Base-by-base conservation (phyloP, 495 filamentous ascomycete species). In the Lentithecium fluviatile region DNA sequence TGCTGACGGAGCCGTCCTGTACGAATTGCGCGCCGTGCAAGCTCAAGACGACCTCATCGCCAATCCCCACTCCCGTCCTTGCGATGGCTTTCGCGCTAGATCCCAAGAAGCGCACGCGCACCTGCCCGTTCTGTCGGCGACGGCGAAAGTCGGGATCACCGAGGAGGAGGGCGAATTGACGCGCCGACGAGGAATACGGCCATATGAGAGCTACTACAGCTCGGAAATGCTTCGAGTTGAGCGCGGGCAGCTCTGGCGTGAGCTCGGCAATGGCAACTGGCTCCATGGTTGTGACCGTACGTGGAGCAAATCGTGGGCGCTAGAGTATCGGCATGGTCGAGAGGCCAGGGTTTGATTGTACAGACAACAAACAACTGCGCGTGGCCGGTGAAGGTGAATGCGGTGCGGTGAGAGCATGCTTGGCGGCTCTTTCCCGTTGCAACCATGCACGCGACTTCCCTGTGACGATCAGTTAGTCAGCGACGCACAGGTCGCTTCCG, bases 131-230 rank as follows among this genome's bases (percentile, higher is more conserved):
- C 29, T 76, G 77, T 21, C 81, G 80, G 19, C 94, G 90, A 34
- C 96, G 82, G 40, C 90, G 87, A 66, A 94, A 89, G 68, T 98
- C 92, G 23, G 87, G 85, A 56, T 97, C 94, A 11, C 88, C 87
- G 4, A 96, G 79, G 2, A 91, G 81, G 29, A 98, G 82, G 49
- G 90, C 85, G 62, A 89, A 75, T 10, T 83, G 85, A 38, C 80
- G 78, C 6, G 80, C 85, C 13, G 88, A 86, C 6, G 85, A 85
- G 34, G 88, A 95, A 73, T 88, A 98, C 0, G 94, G 94, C 93
- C 94, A 97, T 45, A 91, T 83, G 17, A 98, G 83, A 5, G 88
- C 89, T 34, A 96, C 85, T 1, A 90, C 78, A 13, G 86, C 91
- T 51, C 76, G 73, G 25, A 91, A 76, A n/a, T 74, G 45, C 53